Evolutionary conservation across 345 rosid genomes (phyloP).

Genomic region (Geranium brycei): DNA sequence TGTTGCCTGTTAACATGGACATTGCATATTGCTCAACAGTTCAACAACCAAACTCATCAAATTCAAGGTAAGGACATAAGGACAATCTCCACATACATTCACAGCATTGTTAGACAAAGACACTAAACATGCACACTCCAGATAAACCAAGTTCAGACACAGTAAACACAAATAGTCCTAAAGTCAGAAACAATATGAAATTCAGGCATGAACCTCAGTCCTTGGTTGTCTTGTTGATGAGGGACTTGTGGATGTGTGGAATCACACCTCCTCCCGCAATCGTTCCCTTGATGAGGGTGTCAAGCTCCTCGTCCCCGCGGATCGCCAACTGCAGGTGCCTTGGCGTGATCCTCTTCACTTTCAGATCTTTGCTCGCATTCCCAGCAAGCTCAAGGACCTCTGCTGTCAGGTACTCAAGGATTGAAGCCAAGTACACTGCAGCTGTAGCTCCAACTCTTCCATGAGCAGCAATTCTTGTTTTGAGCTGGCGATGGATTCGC

Average conservation of each 20-base stretch:
- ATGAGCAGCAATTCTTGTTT: conserved; percentile 36
- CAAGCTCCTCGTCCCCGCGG: conserved; percentile 43
- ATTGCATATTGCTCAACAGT: no score
- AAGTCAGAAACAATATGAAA: not conserved
- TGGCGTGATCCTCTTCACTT: conserved; percentile 60
- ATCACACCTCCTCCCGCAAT: conserved; percentile 64
- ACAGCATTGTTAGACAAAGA: conserved; percentile 1
- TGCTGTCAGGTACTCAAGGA: conserved; percentile 61
- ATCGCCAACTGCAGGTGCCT: conserved; percentile 43
- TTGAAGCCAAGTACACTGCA: conserved; percentile 58
- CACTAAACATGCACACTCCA: not conserved
- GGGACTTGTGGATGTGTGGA: conserved; percentile 86
- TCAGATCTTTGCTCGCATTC: conserved; percentile 61
- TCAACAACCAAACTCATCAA: no score
- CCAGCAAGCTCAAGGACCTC: conserved; percentile 75
- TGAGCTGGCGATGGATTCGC: conserved; percentile 64
- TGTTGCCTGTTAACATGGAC: no score
- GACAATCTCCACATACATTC: conserved; percentile 11
- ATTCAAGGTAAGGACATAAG: conserved; percentile 1
- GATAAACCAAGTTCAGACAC: conserved; percentile 1
- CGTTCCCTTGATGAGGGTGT: conserved; percentile 66
- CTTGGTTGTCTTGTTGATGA: conserved; percentile 63
- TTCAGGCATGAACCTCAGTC: conserved; percentile 20
- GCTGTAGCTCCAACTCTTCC: conserved; percentile 75
- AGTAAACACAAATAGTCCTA: not conserved